These are phyloP conservation scores for Trichosporon sp. DNA, from an alignment of 1,284 basidiomycete genomes.

Conservation along the genomic window DNA sequence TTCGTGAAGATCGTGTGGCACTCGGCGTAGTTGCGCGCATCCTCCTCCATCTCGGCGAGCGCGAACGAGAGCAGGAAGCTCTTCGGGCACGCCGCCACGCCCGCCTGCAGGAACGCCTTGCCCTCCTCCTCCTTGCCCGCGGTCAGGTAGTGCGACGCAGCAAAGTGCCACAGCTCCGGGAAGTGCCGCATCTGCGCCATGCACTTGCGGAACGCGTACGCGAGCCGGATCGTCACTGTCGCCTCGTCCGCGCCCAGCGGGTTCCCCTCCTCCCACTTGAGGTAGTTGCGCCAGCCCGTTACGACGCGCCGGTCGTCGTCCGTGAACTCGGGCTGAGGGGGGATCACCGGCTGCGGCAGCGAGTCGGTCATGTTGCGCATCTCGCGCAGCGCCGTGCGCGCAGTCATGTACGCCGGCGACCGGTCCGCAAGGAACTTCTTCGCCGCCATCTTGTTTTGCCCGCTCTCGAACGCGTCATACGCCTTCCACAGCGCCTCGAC, in stretches of 20 bases:
- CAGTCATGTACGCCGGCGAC: constrained; percentile 87
- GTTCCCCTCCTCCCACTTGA: constrained; percentile 95
- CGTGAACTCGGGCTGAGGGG: constrained; percentile 68
- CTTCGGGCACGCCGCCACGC: constrained; percentile 80
- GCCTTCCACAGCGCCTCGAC: constrained; percentile 93
- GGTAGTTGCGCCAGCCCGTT: constrained; percentile 81
- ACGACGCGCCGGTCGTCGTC: constrained; percentile 68
- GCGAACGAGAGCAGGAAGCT: constrained; percentile 87
- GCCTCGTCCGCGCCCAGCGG: constrained; percentile 77
- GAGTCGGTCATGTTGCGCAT: constrained; percentile 63
- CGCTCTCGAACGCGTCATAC: constrained; percentile 88
- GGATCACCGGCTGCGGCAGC: constrained; percentile 62
- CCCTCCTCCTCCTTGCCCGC: constrained; percentile 80
- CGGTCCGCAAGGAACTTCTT: constrained; percentile 88
- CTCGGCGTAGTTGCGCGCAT: constrained; percentile 59
- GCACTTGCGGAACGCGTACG: constrained; percentile 76
- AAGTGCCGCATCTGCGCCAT: constrained; percentile 87
- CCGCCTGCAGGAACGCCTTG: constrained; percentile 70
- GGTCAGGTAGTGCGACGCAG: constrained; percentile 70
- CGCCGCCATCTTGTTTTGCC: constrained; percentile 80
- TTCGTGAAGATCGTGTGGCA: constrained; percentile 66
- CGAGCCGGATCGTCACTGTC: constrained; percentile 63
- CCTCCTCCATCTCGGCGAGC: constrained; percentile 77
- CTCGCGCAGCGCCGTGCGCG: constrained; percentile 79
- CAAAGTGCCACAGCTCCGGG: constrained; percentile 94